phyloP scores from a whole-genome alignment of 129 eudicot genomes.

The Pulicaria dysenterica region DNA sequence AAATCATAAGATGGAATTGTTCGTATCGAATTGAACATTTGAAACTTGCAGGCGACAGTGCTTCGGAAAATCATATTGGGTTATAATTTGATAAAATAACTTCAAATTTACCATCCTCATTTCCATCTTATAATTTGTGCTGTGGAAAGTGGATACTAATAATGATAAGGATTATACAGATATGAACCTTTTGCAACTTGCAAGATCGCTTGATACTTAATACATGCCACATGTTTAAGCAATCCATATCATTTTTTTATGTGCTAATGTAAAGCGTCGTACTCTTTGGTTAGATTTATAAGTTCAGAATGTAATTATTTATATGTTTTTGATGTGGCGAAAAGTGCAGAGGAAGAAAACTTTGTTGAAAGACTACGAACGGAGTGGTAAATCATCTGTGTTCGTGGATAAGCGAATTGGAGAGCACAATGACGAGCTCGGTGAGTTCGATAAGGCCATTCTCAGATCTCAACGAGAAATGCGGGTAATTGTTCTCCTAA shows the following conservation, averaged over 20 bases:
- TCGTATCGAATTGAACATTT: conserved; percentile 1
- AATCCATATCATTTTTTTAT: not conserved
- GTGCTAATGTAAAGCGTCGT: not conserved
- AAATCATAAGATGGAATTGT: not conserved
- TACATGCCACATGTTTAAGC: too few species aligned
- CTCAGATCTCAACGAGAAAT: conserved; percentile 87
- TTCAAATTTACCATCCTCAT: not conserved
- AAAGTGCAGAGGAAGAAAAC: conserved; percentile 85
- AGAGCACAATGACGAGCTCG: conserved; percentile 81
- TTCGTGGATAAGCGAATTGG: conserved; percentile 95
- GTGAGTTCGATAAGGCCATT: conserved; percentile 87
- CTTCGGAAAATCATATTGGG: not conserved
- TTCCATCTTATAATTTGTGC: not conserved
- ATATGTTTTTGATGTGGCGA: conserved; percentile 24
- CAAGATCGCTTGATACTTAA: not conserved
- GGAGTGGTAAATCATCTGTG: conserved; percentile 72
- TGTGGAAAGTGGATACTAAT: not conserved
- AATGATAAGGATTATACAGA: not conserved
- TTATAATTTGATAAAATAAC: conserved; percentile 16
- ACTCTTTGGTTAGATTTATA: not conserved
- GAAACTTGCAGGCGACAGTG: not conserved
- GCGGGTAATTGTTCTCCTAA: conserved; percentile 53
- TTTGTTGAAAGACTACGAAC: conserved; percentile 78
- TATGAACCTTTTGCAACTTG: not conserved
- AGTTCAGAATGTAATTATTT: not conserved